Conservation (phyloP, 2,329 filamentous ascomycete species). For the Penicillium sp. region DNA sequence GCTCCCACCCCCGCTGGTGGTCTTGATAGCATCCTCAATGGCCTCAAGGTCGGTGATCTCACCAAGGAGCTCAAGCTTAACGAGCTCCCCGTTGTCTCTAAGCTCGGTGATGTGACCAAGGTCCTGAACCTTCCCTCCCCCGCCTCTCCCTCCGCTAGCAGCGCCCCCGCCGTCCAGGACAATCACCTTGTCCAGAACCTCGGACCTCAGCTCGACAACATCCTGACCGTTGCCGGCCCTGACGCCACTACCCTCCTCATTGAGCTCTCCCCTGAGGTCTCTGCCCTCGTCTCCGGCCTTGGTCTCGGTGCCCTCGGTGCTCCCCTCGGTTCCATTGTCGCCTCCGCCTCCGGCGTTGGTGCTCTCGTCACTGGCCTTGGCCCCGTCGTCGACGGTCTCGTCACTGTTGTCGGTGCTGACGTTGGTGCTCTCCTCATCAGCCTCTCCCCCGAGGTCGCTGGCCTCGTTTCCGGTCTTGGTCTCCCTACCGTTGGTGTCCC, state of each 20-base stretch:
- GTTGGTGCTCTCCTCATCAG: conserved; percentile 32
- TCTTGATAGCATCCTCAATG: conserved; percentile 13
- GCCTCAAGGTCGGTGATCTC: conserved; percentile 24
- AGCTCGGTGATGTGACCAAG: conserved; percentile 21
- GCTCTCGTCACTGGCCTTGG: conserved; percentile 29
- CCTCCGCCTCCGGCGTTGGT: conserved; percentile 29
- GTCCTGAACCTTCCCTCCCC: conserved; percentile 12
- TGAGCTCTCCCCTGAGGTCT: conserved; percentile 33
- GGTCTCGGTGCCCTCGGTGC: conserved; percentile 28
- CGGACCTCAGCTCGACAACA: conserved; percentile 32
- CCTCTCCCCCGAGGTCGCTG: conserved; percentile 30
- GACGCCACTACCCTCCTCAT: conserved; percentile 32
- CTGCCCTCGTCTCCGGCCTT: conserved; percentile 30
- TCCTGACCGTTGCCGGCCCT: conserved; percentile 32
- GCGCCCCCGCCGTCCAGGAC: conserved; percentile 16
- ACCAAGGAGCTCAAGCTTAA: conserved; percentile 19
- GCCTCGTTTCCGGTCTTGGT: conserved; percentile 31
- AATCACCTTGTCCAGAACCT: conserved; percentile 35
- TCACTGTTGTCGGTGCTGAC: conserved; percentile 34
- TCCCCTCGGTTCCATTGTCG: conserved; percentile 30
- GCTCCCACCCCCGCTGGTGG: conserved; percentile 6
- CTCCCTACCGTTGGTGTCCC: conserved; percentile 31
- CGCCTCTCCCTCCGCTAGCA: conserved; percentile 14
- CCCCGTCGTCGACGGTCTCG: conserved; percentile 26
- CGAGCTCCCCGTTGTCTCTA: conserved; percentile 20